A percentile compares a stretch with the other conserved stretches of the same genome.
Evolutionary conservation across 164 flowering plant species (phyloP).

Genomic region (Macadamia integrifolia): DNA sequence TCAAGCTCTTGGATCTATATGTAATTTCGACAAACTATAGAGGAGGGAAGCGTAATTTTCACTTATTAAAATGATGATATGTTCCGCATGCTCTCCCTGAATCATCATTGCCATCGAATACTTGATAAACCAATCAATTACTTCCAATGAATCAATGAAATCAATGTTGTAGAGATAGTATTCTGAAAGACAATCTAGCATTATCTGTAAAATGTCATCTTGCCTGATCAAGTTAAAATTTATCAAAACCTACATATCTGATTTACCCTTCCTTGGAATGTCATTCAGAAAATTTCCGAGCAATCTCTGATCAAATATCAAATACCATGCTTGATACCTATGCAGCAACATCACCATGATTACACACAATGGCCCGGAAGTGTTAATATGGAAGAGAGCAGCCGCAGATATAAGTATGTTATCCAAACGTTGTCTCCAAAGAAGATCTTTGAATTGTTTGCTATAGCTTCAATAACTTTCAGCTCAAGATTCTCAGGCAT

Average conservation of each 20-base stretch:
- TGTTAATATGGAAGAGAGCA: neutral
- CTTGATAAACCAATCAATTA: too few relatives aligned
- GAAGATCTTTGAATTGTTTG: slow-evolving; percentile 83
- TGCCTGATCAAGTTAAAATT: too few relatives aligned
- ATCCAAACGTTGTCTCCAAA: slow-evolving; percentile 76
- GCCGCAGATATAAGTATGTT: neutral
- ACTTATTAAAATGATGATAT: too few relatives aligned
- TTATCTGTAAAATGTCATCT: too few relatives aligned
- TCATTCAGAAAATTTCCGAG: slow-evolving; percentile 58
- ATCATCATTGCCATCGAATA: too few relatives aligned
- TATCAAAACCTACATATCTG: slow-evolving; percentile 3
- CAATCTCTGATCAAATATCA: slow-evolving; percentile 75
- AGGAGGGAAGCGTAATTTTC: too few relatives aligned
- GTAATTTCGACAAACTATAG: too few relatives aligned
- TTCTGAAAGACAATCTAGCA: too few relatives aligned
- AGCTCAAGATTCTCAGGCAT: slow-evolving; percentile 83
- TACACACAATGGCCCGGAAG: neutral
- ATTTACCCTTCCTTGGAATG: slow-evolving; percentile 3
- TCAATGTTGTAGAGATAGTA: too few relatives aligned
- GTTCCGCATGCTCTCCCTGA: too few relatives aligned
- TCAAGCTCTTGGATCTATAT: too few relatives aligned
- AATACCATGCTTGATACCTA: slow-evolving; percentile 84
- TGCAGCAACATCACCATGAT: slow-evolving; percentile 2
- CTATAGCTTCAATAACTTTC: slow-evolving; percentile 73
- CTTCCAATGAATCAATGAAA: too few relatives aligned